Conservation (phyloP, 768 basidiomycete genomes). For the Leccinum sublutescens region DNA sequence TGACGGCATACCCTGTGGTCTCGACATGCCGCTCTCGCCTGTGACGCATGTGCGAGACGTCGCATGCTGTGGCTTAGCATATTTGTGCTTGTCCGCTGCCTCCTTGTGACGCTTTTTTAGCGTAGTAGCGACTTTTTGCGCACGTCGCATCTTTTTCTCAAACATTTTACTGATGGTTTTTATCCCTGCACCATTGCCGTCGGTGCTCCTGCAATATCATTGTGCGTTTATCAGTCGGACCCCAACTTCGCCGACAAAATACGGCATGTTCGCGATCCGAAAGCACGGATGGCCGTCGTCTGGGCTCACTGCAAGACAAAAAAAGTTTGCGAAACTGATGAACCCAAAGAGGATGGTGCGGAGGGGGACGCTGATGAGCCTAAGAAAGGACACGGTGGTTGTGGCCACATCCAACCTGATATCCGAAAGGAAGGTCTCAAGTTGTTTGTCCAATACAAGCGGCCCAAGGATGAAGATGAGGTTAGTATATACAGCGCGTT, state of each 20-base stretch:
- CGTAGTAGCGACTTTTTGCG: constrained; percentile 28
- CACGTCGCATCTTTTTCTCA: constrained; percentile 33
- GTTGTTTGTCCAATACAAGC: constrained; percentile 92
- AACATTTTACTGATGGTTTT: constrained; percentile 59
- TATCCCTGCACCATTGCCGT: constrained; percentile 42
- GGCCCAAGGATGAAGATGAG: constrained; percentile 93
- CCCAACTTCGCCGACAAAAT: constrained; percentile 83
- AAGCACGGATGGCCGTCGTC: constrained; percentile 81
- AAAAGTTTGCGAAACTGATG: constrained; percentile 86
- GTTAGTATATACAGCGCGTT: constrained; percentile 44
- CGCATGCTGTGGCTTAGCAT: constrained; percentile 57
- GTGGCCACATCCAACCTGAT: constrained; percentile 87
- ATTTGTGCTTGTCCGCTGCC: constrained; percentile 51
- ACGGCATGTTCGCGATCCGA: constrained; percentile 82
- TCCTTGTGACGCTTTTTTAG: constrained; percentile 53
- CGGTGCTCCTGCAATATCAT: constrained; percentile 24
- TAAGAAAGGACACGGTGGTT: constrained; percentile 95
- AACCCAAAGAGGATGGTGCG: constrained; percentile 81
- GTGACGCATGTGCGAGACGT: constrained; percentile 60
- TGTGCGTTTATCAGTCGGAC: constrained; percentile 60
- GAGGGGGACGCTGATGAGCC: constrained; percentile 62
- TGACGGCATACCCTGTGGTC: constrained; percentile 23
- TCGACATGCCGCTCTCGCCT: constrained; percentile 44
- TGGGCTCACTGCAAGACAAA: constrained; percentile 88
- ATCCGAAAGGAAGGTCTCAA: constrained; percentile 95